These are phyloP conservation scores for Chaetomium olivaceum DNA, from an alignment of 2,329 filamentous ascomycete species.

Conservation along the genomic window DNA sequence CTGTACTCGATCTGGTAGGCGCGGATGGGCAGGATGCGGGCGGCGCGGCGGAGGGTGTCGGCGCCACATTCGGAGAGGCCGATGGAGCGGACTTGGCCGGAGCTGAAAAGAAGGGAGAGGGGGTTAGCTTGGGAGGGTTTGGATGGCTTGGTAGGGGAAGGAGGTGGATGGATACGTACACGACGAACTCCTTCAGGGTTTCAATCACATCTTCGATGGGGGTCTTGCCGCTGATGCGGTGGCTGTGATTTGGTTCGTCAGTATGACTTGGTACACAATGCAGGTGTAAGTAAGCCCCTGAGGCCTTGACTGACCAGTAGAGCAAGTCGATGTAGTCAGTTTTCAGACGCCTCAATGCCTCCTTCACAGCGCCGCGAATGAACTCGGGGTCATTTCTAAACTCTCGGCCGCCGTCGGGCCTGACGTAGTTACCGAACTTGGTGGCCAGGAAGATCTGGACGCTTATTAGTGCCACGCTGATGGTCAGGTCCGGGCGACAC, in stretches of 20 bases:
- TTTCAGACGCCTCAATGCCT: conserved; percentile 44
- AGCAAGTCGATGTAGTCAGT: conserved; percentile 50
- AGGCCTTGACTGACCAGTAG: conserved; percentile 36
- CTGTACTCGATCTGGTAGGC: conserved; percentile 57
- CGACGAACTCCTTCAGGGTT: conserved; percentile 46
- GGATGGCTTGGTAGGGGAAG: not conserved
- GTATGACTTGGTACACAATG: not conserved
- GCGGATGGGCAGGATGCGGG: conserved; percentile 49
- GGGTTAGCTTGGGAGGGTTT: not conserved
- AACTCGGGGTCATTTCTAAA: conserved; percentile 45
- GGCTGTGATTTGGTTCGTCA: conserved; percentile 31
- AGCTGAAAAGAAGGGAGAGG: conserved; percentile 6
- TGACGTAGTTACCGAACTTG: conserved; percentile 47
- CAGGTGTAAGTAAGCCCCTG: not conserved
- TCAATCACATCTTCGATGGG: conserved; percentile 54
- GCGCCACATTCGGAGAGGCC: conserved; percentile 53
- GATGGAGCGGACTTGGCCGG: conserved; percentile 55
- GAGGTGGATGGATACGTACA: conserved; percentile 18
- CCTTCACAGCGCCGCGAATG: conserved; percentile 43
- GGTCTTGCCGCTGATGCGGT: conserved; percentile 44
- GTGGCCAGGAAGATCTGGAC: conserved; percentile 52
- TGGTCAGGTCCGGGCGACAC: not conserved
- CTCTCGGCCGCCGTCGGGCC: conserved; percentile 27
- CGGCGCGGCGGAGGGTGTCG: conserved; percentile 51
- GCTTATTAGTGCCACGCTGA: not conserved